phyloP scores from a whole-genome alignment of 176 grass and related monocot genomes.

The Bonia amplexicaulis region DNA sequence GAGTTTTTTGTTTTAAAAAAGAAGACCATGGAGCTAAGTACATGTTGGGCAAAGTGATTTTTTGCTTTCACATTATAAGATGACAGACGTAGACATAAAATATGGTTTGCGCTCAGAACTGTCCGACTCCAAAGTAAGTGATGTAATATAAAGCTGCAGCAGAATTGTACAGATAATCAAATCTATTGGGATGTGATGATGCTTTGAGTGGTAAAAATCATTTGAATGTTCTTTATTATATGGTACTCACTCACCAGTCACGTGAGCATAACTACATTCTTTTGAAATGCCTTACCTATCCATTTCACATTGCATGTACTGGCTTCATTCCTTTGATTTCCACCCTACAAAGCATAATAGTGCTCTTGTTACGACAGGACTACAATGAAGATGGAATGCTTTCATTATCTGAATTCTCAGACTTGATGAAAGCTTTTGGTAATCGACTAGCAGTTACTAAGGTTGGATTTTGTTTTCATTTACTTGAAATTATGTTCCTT shows the following conservation, averaged over 20 bases:
- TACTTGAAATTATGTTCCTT: slow-evolving; percentile 14
- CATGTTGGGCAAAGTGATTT: neutral
- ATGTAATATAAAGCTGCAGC: neutral
- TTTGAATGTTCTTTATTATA: neutral
- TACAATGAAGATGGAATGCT: slow-evolving; percentile 66
- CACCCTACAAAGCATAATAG: neutral
- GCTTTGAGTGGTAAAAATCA: neutral
- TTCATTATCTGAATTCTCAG: slow-evolving; percentile 73
- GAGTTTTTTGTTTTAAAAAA: too few species aligned
- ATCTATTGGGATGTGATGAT: neutral
- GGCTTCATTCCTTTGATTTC: slow-evolving; percentile 25
- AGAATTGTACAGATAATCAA: neutral
- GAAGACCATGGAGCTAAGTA: neutral
- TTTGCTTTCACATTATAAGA: neutral
- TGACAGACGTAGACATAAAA: neutral
- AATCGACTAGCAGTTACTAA: slow-evolving; percentile 63
- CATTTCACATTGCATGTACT: slow-evolving; percentile 8
- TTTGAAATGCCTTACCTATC: neutral
- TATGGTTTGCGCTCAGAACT: neutral
- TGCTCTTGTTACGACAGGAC: slow-evolving; percentile 53
- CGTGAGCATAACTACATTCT: neutral
- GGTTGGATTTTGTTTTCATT: slow-evolving; percentile 38
- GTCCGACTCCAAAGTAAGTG: neutral
- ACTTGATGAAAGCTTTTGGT: slow-evolving; percentile 91
- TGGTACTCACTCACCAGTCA: neutral